Conservation (phyloP, 192 early-diverging fungal species). For the Linnemannia schmuckeri region DNA sequence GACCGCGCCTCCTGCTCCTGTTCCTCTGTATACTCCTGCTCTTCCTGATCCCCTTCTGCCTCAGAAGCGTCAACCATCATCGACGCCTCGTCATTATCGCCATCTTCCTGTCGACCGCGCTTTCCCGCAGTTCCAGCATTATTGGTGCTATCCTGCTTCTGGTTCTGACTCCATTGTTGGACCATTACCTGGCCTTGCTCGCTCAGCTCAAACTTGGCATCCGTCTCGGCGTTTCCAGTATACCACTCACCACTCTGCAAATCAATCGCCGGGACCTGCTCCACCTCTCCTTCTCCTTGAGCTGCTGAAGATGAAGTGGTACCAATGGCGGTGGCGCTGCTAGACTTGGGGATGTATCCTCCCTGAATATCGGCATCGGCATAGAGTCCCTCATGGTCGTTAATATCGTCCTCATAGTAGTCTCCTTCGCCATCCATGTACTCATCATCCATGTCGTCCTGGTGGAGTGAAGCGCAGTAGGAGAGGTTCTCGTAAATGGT, state of each 20-base stretch:
- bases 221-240: constrained; percentile 42
- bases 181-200: constrained; percentile 57
- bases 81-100: constrained; percentile 5
- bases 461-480: constrained; percentile 76
- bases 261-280: constrained; percentile 38
- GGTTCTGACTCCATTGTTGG: constrained; percentile 31
- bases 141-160: not conserved
- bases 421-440: constrained; percentile 52
- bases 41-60: not conserved
- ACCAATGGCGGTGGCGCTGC: constrained; percentile 34
- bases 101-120: constrained; percentile 10
- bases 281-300: constrained; percentile 9
- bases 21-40: constrained; percentile 38
- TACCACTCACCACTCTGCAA: constrained; percentile 52
- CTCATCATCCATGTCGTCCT: constrained; percentile 68
- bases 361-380: constrained; percentile 53
- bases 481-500: constrained; percentile 74
- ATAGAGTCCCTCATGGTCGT: constrained; percentile 48
- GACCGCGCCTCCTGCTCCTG: constrained; percentile 45
- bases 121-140: not conserved
- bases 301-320: constrained; percentile 8
- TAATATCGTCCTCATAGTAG: constrained; percentile 30
- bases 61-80: not conserved
- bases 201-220: constrained; percentile 50
- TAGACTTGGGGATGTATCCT: constrained; percentile 45